Conservation (phyloP, 768 basidiomycete genomes). For the Tulasnella sp. region DNA sequence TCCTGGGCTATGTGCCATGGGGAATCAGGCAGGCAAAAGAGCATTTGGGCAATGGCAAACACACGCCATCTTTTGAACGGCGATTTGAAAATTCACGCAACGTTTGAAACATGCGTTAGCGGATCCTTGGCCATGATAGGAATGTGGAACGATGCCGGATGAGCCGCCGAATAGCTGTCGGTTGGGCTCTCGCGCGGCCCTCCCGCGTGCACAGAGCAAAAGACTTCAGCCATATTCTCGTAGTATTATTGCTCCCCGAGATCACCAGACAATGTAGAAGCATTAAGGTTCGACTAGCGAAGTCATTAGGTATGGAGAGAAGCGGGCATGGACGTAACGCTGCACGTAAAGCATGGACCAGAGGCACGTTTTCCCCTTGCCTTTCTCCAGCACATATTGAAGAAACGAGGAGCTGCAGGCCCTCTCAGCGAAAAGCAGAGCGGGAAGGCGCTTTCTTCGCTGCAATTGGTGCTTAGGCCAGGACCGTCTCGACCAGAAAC, state of each 20-base stretch:
- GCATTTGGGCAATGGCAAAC: not conserved
- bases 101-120: not conserved
- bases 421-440: not conserved
- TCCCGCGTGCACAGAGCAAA: not conserved
- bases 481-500: not conserved
- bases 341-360: not conserved
- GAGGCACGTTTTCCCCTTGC: constrained; percentile 15
- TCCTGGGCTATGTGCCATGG: not conserved
- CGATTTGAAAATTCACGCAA: not conserved
- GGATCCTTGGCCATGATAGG: not conserved
- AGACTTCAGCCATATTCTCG: not conserved
- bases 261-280: not conserved
- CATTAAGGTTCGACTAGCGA: constrained; percentile 2
- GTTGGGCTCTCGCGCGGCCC: not conserved
- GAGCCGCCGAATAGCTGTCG: not conserved
- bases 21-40: not conserved
- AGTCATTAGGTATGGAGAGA: not conserved
- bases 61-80: not conserved
- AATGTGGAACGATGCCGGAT: not conserved
- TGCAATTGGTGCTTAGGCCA: not conserved
- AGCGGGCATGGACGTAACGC: constrained; percentile 1
- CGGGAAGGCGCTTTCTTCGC: not conserved
- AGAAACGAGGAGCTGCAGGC: not conserved
- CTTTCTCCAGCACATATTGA: not conserved
- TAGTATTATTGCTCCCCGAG: not conserved